These are phyloP conservation scores for Coemansia sp. DNA, from an alignment of 192 early-diverging fungal species.

Conservation along the genomic window DNA sequence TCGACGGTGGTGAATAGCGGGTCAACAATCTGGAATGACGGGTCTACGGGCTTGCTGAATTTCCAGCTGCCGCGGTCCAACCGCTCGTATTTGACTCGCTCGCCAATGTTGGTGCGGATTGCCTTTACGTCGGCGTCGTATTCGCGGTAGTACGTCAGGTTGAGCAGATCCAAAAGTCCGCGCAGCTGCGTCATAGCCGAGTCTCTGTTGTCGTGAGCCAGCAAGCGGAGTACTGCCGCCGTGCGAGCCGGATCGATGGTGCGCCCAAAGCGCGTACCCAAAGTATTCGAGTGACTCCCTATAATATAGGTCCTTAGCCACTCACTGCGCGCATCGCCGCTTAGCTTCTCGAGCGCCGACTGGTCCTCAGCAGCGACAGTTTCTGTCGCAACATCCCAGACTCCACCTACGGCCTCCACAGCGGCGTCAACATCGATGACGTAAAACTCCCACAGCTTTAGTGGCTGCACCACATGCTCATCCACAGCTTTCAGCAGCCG, in stretches of 20 bases:
- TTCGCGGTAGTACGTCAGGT: conserved; percentile 80
- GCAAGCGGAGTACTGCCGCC: conserved; percentile 32
- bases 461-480: conserved; percentile 58
- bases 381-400: conserved; percentile 30
- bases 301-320: conserved; percentile 53
- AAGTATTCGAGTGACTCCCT: conserved; percentile 43
- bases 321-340: conserved; percentile 30
- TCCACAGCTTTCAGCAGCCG: conserved; percentile 62
- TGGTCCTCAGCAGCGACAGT: conserved; percentile 9
- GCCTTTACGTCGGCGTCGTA: conserved; percentile 77
- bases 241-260: conserved; percentile 36
- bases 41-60: conserved; percentile 69
- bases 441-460: conserved; percentile 90
- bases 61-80: conserved; percentile 86
- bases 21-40: conserved; percentile 79
- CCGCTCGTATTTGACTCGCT: conserved; percentile 80
- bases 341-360: conserved; percentile 12
- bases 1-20: conserved; percentile 94
- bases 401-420: conserved; percentile 45
- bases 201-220: conserved; percentile 21
- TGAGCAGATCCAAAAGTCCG: conserved; percentile 80
- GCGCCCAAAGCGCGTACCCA: conserved; percentile 48
- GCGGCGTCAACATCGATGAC: conserved; percentile 67
- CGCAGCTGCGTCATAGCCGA: conserved; percentile 57
- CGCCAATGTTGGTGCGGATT: conserved; percentile 73